Base-by-base conservation (phyloP, 768 basidiomycete genomes). In the Galerina sulciceps region DNA sequence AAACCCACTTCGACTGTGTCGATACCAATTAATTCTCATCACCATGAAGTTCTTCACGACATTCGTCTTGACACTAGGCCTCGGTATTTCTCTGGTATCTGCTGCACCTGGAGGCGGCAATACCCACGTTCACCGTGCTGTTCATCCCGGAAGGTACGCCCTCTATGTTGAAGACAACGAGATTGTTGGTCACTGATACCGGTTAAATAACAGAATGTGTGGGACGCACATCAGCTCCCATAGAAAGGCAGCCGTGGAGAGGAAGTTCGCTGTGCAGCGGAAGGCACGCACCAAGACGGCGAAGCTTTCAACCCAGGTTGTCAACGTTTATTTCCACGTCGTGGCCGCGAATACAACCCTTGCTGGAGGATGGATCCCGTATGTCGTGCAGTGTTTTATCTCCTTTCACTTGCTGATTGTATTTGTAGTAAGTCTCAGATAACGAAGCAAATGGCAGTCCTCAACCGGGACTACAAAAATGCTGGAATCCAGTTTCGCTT, bases 391-490 rank as follows among this genome's bases (percentile, higher is more conserved):
- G 11, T 37, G 23, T 35, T n/a, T 34, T 52, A 31, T 13, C 52
- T 2, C 1, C 2, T 45, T 45, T n/a, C 15, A 45, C n/a, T n/a
- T 22, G 44, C 44, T n/a, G 3, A n/a, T 42, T 55, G 15, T 37
- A 31, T 13, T 23, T 37, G 46, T 44, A 74, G 73, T 6, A 63
- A 62, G n/a, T 49, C 60, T 4, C 70, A 73, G 59, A 70, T 83
- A 44, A 34, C 49, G 9, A 58, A 64, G 11, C 79, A 80, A 62
- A 74, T 82, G 23, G 55, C 61, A 13, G 75, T 73, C n/a, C 58
- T 82, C 55, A 82, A 82, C 62, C 26, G 57, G 1, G 77, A 73
- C 58, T 82, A 76, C 59, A 42, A 62, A 11, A 36, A 42, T 22
- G 60, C 72, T 13, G 77, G 78, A 6, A 57, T 81, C 50, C 65